These are phyloP conservation scores for Aegilops bicornis DNA, from an alignment of 176 grass and related monocot genomes.

Conservation along the genomic window DNA sequence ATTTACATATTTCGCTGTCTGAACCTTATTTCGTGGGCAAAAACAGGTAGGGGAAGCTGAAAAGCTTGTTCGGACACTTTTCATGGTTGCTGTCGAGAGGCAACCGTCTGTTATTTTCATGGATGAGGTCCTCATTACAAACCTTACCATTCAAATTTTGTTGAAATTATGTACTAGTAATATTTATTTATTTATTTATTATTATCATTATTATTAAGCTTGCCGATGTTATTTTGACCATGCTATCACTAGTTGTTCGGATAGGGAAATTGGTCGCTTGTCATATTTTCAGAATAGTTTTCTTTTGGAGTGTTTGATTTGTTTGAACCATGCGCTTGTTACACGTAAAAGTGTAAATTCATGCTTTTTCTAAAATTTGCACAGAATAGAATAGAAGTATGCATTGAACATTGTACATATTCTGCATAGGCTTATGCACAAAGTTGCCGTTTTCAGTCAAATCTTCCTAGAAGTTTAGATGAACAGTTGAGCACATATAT, in stretches of 20 bases:
- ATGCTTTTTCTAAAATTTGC: background rate
- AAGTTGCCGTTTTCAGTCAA: background rate
- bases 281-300: background rate
- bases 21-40: constrained; percentile 26
- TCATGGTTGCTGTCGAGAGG: constrained; percentile 74
- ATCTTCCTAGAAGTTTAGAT: background rate
- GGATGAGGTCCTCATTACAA: constrained; percentile 70
- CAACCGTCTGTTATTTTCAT: constrained; percentile 99
- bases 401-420: background rate
- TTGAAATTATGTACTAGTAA: background rate
- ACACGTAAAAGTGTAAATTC: background rate
- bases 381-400: background rate
- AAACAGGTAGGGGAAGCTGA: constrained; percentile 94
- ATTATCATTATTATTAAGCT: background rate
- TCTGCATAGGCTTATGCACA: background rate
- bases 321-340: background rate
- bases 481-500: background rate
- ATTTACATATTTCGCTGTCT: background rate
- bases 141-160: background rate
- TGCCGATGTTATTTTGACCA: background rate
- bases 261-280: background rate
- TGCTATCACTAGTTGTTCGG: background rate
- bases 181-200: background rate
- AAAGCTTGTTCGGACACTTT: constrained; percentile 96
- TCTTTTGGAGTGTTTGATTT: background rate